These are phyloP conservation scores for Apiotrichum gamsii DNA, from an alignment of 1,284 basidiomycete genomes.

Conservation along the genomic window DNA sequence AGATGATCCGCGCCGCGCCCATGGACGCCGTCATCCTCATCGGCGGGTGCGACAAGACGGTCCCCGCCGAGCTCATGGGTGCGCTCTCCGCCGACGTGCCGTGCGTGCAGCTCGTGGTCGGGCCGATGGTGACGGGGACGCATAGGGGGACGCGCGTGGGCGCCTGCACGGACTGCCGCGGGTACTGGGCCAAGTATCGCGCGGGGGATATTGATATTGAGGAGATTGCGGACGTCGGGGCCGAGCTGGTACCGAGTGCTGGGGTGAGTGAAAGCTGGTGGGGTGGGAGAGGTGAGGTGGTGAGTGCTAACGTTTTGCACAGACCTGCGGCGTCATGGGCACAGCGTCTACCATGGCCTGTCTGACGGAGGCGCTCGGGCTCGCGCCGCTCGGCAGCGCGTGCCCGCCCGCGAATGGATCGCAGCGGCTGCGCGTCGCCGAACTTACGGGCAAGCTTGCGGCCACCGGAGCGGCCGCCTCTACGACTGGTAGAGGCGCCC, in stretches of 20 bases:
- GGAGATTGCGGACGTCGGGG: conserved; percentile 39
- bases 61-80: conserved; percentile 45
- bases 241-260: conserved; percentile 40
- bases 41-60: conserved; percentile 46
- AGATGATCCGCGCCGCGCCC: conserved; percentile 44
- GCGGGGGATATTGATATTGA: conserved; percentile 42
- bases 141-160: conserved; percentile 39
- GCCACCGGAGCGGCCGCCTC: too few species aligned
- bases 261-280: conserved; percentile 38
- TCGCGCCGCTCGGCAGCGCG: conserved; percentile 39
- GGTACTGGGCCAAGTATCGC: conserved; percentile 41
- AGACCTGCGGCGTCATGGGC: conserved; percentile 46
- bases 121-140: conserved; percentile 43
- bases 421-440: conserved; percentile 40
- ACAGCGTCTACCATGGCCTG: conserved; percentile 46
- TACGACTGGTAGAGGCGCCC: too few species aligned
- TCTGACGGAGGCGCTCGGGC: conserved; percentile 40
- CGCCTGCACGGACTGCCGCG: conserved; percentile 43
- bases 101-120: conserved; percentile 41
- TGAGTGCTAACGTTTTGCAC: not conserved
- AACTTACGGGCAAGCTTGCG: conserved; percentile 31
- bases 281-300: not conserved
- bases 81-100: conserved; percentile 42
- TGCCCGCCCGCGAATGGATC: conserved; percentile 38
- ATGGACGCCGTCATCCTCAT: conserved; percentile 44